Base-by-base conservation (phyloP, 805 yeast species). In the Lachancea quebecensis region DNA sequence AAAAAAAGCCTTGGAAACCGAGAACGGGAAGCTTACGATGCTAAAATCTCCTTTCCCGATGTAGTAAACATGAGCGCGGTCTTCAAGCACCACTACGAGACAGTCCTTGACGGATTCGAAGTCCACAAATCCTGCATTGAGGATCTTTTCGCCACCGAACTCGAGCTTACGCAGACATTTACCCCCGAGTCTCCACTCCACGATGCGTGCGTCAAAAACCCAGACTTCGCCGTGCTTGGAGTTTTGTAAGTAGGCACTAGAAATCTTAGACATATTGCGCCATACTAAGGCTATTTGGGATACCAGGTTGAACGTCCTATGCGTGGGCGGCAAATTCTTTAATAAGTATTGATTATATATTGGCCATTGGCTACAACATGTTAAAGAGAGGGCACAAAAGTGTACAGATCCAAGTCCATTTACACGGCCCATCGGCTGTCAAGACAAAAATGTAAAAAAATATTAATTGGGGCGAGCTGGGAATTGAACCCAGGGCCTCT, bases 21-120 rank as follows among this genome's bases (percentile, higher is more conserved):
- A 66, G 51, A 88, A 85, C 0, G 96, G 95, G 50, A 89, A 77
- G 52, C 79, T 79, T 10, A 81, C 74, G 1, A 75, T 71, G 46
- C 77, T 77, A 1, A 76, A 69, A 27, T 76, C 71, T 2, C 93
- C 93, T 47, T 75, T 75, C 4, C 65, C 63, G 45, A 75, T 40
- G 33, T 54, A 75, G 58, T 82, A 86, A 1, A 86, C 71, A 47
- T 81, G 70, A 0, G 85, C 85, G 5, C 77, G 69, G 45, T 80
- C 83, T 35, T 63, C 61, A 40, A 84, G 63, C 28, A 87, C 73
- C 1, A 88, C 79, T 1, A 78, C 85, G 37, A 87, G 66, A 10
- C 78, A 75, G 32, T 48, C 50, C 15, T 43, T 33, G 1, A 51
- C 49, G 10, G 50, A 56, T 35, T 49, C 59, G 58, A 86, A 83